Evolutionary conservation across 1,284 basidiomycete genomes (phyloP), one percentile per base, ranked within the genome.

Genomic region (Cystobasidium pallidum): DNA sequence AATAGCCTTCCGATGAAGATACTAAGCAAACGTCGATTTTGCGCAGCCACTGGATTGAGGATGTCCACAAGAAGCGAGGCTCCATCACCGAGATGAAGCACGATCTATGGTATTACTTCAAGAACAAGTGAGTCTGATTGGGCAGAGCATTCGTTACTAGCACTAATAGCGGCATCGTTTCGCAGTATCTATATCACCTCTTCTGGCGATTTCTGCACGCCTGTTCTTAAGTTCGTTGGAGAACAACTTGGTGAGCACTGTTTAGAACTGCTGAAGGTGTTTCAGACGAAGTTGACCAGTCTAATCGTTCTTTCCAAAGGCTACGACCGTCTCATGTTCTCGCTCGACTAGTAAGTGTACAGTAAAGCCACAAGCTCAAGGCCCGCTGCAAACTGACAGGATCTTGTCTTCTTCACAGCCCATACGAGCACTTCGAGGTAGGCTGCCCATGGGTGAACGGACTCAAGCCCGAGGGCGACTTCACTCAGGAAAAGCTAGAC

Each of bases 241-340:
- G 74, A 75, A 24, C 76, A 78, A 63, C 74, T 78, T 32, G 63
- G 57, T 58, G 21, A 58, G 57, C 21, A 36, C 21, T 17, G 19
- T 58, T 13, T 34, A 36, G 34, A 24, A 34, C 4, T n/a, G 2
- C 21, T n/a, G n/a, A 51, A 15, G 13, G 7, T 34, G 17, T 49
- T 49, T 30, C 11, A 7, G 1, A 1, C 21, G 49, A 26, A 54
- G 19, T 30, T 39, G 47, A 73, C 47, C 36, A 7, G 36, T 7
- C 36, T 7, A 64, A 71, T 11, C 21, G 1, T 21, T 8, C n/a
- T 2, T 21, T 21, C 32, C 32, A 58, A n/a, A n/a, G 57, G 80
- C 30, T 74, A 77, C n/a, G 80, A 80, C 66, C 77, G 79, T 24
- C 75, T 80, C 67, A 75, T 80, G n/a, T 80, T 80, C 76, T 80